A percentile compares a stretch with the other conserved stretches of the same genome.
Evolutionary conservation across 2,329 filamentous ascomycete genomes (phyloP).

Genomic region (Paraphoma sp.): DNA sequence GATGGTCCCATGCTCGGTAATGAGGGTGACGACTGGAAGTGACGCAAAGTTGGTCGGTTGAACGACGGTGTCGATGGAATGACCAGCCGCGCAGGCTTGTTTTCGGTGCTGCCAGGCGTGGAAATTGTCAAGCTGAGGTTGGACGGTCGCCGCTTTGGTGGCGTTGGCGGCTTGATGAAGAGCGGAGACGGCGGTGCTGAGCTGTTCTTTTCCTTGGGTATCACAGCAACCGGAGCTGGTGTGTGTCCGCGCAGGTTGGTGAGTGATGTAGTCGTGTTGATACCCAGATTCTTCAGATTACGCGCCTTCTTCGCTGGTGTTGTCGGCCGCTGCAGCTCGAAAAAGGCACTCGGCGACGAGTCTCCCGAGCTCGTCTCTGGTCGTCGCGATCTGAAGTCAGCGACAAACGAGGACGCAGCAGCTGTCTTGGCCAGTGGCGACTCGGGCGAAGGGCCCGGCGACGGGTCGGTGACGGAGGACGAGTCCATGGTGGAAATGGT

Average conservation of each 20-base stretch:
- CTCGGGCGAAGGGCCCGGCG: slow-evolving; percentile 87
- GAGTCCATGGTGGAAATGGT: slow-evolving; percentile 93
- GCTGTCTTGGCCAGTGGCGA: slow-evolving; percentile 80
- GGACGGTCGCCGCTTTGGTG: slow-evolving; percentile 73
- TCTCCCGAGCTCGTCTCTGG: slow-evolving; percentile 51
- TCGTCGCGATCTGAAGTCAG: slow-evolving; percentile 55
- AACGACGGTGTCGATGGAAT: slow-evolving; percentile 66
- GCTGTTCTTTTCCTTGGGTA: slow-evolving; percentile 53
- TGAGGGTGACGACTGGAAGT: slow-evolving; percentile 68
- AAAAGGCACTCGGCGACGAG: slow-evolving; percentile 58
- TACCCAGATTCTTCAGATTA: slow-evolving; percentile 84
- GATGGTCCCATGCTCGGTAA: slow-evolving; percentile 58
- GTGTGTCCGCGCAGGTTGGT: slow-evolving; percentile 53
- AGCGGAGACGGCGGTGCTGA: slow-evolving; percentile 75
- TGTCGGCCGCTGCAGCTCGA: slow-evolving; percentile 56
- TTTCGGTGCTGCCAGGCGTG: slow-evolving; percentile 66
- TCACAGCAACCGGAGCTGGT: slow-evolving; percentile 60
- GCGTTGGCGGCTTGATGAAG: slow-evolving; percentile 81
- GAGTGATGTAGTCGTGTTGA: slow-evolving; percentile 67
- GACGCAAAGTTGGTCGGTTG: slow-evolving; percentile 59
- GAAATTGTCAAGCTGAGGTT: slow-evolving; percentile 76
- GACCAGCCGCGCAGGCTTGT: slow-evolving; percentile 61
- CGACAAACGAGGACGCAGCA: slow-evolving; percentile 71
- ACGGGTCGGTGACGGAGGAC: slow-evolving; percentile 86
- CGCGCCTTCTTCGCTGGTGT: slow-evolving; percentile 71